Base-by-base conservation (phyloP, 2,329 filamentous ascomycete species). In the Albifimbria verrucaria region DNA sequence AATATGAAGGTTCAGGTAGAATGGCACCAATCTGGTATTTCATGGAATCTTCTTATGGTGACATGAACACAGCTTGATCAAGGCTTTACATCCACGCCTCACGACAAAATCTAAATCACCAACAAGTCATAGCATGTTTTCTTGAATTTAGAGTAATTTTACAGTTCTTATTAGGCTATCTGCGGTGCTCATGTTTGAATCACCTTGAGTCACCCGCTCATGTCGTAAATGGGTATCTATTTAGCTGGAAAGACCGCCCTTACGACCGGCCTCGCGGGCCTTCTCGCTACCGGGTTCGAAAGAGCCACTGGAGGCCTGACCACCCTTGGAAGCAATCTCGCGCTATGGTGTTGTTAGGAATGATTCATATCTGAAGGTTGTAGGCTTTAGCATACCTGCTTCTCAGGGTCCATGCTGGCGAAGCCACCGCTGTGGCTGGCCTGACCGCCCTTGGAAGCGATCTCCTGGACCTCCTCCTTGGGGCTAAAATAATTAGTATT, bases 291-390 rank as follows among this genome's bases (percentile, higher is more conserved):
- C 77, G 1, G 73, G 72, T 59, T 82, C 76, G 51, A 84, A 84
- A 3, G 74, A 79, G 4, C 81, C 79, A 32, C 72, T 70, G 0
- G 79, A 82, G 0, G 77, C 75, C 49, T 81, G 69, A 4, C 79
- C 80, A 10, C 81, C 81, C 63, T 73, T 70, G 11, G 80, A 83
- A 2, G 81, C 80, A 54, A 83, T 82, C 1, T 82, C 73, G 20
- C 71, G 68, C 79, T 55, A 3, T 0, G 45, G 17, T 17, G 1
- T 18, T 17, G 26, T 59, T 9, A 58, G 24, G 57, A 68, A 4
- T 22, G 18, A 21, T 12, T 21, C 42, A 20, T 21, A 20, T 43
- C 9, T 9, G 9, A 18, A 39, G 60, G 48, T 42, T 69, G 65
- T 57, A 65, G 62, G n/a, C 52, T 49, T 24, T 57, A 57, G 67